A percentile compares a stretch with the other conserved stretches of the same genome.
Conservation (phyloP, 805 yeast genomes). For the Myxozyma lipomycoides region DNA sequence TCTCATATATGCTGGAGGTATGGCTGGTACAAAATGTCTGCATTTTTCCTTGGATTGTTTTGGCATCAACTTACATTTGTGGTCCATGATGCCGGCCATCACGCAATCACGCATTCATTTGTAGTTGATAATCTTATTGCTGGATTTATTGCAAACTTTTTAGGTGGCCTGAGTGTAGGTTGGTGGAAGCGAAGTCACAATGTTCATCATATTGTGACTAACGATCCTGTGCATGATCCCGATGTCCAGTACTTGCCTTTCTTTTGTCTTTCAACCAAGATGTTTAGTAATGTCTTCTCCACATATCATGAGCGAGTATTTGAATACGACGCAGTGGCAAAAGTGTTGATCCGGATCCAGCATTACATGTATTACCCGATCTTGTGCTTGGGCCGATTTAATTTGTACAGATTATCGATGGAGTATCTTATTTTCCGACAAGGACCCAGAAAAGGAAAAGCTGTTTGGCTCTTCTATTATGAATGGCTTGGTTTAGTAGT, state of each 20-base stretch:
- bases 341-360: constrained; percentile 58
- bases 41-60: constrained; percentile 61
- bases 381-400: constrained; percentile 78
- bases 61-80: constrained; percentile 90
- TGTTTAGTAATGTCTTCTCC: constrained; percentile 67
- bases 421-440: constrained; percentile 64
- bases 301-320: constrained; percentile 70
- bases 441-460: constrained; percentile 78
- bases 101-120: constrained; percentile 75
- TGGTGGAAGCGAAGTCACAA: constrained; percentile 96
- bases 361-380: constrained; percentile 71
- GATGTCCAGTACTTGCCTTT: constrained; percentile 92
- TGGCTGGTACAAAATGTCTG: constrained; percentile 51
- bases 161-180: constrained; percentile 85
- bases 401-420: constrained; percentile 79
- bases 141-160: constrained; percentile 64
- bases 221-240: constrained; percentile 91
- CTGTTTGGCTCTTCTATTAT: constrained; percentile 79
- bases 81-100: constrained; percentile 89
- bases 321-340: constrained; percentile 65
- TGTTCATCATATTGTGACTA: constrained; percentile 88
- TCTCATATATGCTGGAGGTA: constrained; percentile 49
- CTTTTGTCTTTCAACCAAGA: constrained; percentile 73
- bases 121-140: constrained; percentile 73
- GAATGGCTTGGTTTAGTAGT: constrained; percentile 66